Evolutionary conservation across 495 filamentous ascomycete species (phyloP), one percentile per base, ranked within the genome.

Genomic region (Glonium stellatum): DNA sequence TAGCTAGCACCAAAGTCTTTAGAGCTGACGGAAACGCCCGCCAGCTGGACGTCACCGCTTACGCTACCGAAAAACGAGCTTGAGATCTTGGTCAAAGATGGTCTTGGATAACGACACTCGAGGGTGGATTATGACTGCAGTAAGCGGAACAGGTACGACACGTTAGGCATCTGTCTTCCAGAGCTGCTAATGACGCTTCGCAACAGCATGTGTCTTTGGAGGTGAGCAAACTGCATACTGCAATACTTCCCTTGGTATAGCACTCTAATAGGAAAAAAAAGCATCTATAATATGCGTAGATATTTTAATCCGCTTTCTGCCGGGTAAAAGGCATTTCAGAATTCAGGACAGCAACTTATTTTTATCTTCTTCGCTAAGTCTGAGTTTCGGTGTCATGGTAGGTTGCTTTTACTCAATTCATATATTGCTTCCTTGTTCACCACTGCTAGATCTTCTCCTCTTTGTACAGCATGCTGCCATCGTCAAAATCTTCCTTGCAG

Each of bases 311-410:
- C 88, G 82, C 57, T 77, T 76, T 21, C 73, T 96, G 58, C 87
- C 88, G 4, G 79, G 83, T 52, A 82, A 86, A 70, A 83, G 79
- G 66, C 76, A 83, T 69, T 98, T 97, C 67, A 83, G 84, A 66
- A 96, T 98, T 66, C 85, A 92, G 66, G 88, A 92, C 65, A 96
- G 87, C 71, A 90, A 86, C 74, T 78, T 78, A 21, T 98, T 98
- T 72, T 79, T 96, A 15, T 90, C 92, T 0, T 84, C 85, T 21
- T 95, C 92, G 1, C 75, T 97, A 60, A 95, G 90, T 74, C 74
- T 98, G 52, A 96, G 90, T 71, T 95, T 95, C 50, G 93, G 93
- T 34, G 93, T 98, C n/a, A 95, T 98, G 92, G 91, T 97, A 72
- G 55, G 82, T 73, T 19, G 47, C 10, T 41, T 42, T 22, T n/a